A percentile compares a stretch with the other conserved stretches of the same genome.
These are phyloP conservation scores for Babesia sp. DNA, from an alignment of 169 alveolate species.

Conservation along the genomic window DNA sequence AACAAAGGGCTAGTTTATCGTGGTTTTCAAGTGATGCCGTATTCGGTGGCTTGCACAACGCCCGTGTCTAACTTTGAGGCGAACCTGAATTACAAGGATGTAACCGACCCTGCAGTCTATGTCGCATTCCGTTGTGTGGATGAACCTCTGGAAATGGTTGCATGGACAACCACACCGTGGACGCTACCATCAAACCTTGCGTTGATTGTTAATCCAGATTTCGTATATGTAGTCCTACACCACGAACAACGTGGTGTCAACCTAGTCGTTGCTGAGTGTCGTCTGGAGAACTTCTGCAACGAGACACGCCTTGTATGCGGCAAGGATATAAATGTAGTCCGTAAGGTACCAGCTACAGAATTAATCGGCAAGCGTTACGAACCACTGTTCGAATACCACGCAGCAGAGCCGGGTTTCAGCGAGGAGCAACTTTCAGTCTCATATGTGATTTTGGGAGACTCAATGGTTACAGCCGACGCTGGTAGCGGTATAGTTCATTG, in stretches of 20 bases:
- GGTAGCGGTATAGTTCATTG: constrained; percentile 97
- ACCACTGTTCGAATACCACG: constrained; percentile 86
- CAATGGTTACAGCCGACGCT: constrained; percentile 91
- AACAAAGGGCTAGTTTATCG: constrained; percentile 93
- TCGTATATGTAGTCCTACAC: constrained; percentile 86
- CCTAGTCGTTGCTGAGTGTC: constrained; percentile 87
- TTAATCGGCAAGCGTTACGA: constrained; percentile 85
- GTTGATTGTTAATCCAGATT: constrained; percentile 90
- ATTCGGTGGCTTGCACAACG: constrained; percentile 94
- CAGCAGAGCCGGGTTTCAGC: constrained; percentile 71
- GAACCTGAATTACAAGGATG: constrained; percentile 93
- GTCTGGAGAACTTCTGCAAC: constrained; percentile 76
- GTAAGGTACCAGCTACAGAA: constrained; percentile 83
- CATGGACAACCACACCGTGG: constrained; percentile 99
- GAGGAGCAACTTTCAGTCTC: constrained; percentile 68
- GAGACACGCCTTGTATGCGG: constrained; percentile 64
- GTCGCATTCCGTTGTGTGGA: constrained; percentile 86
- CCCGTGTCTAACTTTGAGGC: constrained; percentile 98
- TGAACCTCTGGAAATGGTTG: constrained; percentile 80
- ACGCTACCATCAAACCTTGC: constrained; percentile 98
- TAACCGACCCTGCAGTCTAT: constrained; percentile 93
- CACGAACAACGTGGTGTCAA: constrained; percentile 71
- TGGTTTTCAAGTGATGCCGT: constrained; percentile 99
- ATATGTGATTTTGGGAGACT: constrained; percentile 83
- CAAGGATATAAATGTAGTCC: constrained; percentile 71